These are phyloP conservation scores for Xylariales sp. DNA, from an alignment of 2,329 filamentous ascomycete species.

Conservation along the genomic window DNA sequence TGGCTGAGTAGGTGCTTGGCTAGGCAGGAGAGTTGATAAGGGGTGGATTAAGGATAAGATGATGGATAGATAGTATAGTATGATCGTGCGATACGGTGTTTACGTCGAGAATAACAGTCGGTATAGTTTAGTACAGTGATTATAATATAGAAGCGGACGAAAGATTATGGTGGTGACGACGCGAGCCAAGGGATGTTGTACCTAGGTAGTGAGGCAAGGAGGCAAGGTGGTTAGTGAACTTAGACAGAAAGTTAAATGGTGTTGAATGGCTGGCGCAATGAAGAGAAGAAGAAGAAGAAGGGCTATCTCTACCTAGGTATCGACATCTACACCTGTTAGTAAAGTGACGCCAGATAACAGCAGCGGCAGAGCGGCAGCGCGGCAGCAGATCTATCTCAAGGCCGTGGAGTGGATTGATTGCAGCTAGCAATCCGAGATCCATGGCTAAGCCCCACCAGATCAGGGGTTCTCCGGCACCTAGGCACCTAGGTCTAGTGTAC, in stretches of 20 bases:
- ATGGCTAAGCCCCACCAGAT: conserved; percentile 10
- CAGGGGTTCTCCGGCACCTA: neutral
- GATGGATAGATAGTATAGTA: too few relatives aligned
- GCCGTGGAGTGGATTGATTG: too few relatives aligned
- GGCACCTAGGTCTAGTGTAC: neutral
- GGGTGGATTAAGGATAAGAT: neutral
- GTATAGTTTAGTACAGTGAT: neutral
- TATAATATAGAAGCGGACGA: neutral
- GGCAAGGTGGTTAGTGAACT: too few relatives aligned
- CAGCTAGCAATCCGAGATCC: conserved; percentile 4
- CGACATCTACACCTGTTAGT: too few relatives aligned
- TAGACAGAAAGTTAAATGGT: neutral
- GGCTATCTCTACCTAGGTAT: too few relatives aligned
- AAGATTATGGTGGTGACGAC: neutral
- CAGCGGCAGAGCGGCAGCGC: neutral
- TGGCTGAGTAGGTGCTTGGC: neutral
- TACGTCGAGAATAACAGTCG: neutral
- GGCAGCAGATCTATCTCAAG: too few relatives aligned
- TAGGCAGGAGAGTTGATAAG: neutral
- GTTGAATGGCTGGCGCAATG: conserved; percentile 1
- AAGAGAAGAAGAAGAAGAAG: too few relatives aligned
- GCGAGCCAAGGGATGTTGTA: neutral
- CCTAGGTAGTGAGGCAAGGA: too few relatives aligned
- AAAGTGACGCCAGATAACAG: neutral
- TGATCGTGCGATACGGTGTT: neutral